Conservation (phyloP, 306 rosid species). For the Erythrophleum fordii region DNA sequence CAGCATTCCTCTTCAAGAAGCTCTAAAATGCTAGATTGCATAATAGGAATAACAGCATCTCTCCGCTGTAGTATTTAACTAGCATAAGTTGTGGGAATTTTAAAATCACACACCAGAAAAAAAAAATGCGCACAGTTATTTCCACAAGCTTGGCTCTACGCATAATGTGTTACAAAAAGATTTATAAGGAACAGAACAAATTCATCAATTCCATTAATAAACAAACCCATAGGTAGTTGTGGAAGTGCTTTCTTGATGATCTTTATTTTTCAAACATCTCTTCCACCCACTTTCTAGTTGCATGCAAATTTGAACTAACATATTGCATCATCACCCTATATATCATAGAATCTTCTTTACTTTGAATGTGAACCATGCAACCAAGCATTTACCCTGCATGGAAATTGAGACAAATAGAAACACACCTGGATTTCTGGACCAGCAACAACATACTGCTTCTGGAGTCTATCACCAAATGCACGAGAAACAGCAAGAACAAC, state of each 20-base stretch:
- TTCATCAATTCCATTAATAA: too few relatives aligned
- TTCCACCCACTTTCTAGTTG: not conserved
- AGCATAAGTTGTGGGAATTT: conserved; percentile 9
- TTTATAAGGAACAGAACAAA: too few relatives aligned
- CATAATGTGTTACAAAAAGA: too few relatives aligned
- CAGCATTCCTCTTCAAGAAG: conserved; percentile 29
- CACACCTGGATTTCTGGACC: conserved; percentile 96
- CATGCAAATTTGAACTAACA: not conserved
- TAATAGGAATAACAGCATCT: not conserved
- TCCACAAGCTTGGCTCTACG: too few relatives aligned
- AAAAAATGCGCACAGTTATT: too few relatives aligned
- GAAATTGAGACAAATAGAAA: conserved; percentile 10
- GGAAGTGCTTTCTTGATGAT: too few relatives aligned
- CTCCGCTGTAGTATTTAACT: not conserved
- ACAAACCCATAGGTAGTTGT: too few relatives aligned
- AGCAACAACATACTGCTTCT: conserved; percentile 97
- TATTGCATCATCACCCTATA: not conserved
- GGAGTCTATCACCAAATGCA: too few relatives aligned
- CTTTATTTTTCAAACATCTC: not conserved
- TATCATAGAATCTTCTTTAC: not conserved
- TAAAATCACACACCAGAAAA: not conserved
- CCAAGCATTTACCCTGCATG: not conserved
- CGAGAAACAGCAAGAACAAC: conserved; percentile 99
- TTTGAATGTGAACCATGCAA: conserved; percentile 8
- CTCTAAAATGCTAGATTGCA: not conserved